Conservation (phyloP, 2,329 filamentous ascomycete genomes). For the Penicillium sp. region DNA sequence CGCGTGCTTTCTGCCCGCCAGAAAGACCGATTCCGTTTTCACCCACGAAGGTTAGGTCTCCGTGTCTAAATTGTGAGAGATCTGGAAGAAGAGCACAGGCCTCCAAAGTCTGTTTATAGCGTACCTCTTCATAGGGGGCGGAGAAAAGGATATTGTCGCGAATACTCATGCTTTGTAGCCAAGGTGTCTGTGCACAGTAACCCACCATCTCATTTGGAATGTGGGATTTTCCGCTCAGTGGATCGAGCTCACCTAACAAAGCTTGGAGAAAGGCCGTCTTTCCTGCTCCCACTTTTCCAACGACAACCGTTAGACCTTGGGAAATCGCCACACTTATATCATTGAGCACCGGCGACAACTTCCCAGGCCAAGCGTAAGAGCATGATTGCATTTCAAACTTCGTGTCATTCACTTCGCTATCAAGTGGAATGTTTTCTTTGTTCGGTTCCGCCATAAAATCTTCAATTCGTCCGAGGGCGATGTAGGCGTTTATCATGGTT, state of each 20-base stretch:
- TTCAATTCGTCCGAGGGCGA: constrained; percentile 79
- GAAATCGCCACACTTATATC: constrained; percentile 57
- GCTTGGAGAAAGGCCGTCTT: constrained; percentile 64
- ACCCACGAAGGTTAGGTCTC: constrained; percentile 62
- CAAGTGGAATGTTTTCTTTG: constrained; percentile 64
- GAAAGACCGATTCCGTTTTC: constrained; percentile 63
- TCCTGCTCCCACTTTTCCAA: constrained; percentile 64
- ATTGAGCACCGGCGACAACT: constrained; percentile 55
- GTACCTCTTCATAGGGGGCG: constrained; percentile 65
- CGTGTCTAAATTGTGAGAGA: constrained; percentile 62
- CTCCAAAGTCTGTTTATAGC: constrained; percentile 68
- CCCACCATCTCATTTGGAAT: constrained; percentile 59
- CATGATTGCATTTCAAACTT: constrained; percentile 56
- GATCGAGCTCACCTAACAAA: constrained; percentile 60
- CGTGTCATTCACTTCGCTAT: constrained; percentile 26
- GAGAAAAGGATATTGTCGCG: constrained; percentile 68
- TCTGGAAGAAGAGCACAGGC: constrained; percentile 63
- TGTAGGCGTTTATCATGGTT: constrained; percentile 75
- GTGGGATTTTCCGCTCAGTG: constrained; percentile 50
- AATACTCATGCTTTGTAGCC: constrained; percentile 70
- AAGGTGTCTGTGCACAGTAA: constrained; percentile 66
- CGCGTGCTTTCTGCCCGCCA: constrained; percentile 61
- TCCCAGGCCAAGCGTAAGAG: constrained; percentile 78
- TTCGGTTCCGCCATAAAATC: constrained; percentile 84
- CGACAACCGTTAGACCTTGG: constrained; percentile 59